A percentile compares a stretch with the other conserved stretches of the same genome.
Conservation (phyloP, 768 basidiomycete species). For the Paxillus rubicundulus region DNA sequence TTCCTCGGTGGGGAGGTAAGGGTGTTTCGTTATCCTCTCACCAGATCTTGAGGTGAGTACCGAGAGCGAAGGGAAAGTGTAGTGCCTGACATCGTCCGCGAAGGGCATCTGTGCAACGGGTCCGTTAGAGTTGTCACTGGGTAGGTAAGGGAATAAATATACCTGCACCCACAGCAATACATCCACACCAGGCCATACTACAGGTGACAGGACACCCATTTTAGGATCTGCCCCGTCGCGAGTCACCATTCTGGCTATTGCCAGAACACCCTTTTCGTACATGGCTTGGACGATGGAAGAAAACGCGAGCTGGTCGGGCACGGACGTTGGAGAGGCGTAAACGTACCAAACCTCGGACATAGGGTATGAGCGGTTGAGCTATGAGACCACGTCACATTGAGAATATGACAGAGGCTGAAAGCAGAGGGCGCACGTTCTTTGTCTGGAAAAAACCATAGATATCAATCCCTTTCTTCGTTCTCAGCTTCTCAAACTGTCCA, state of each 20-base stretch:
- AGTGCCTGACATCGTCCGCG: conserved; percentile 88
- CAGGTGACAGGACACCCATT: conserved; percentile 76
- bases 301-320: conserved; percentile 77
- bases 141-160: conserved; percentile 11
- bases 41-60: conserved; percentile 74
- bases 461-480: conserved; percentile 83
- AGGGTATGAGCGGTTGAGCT: conserved; percentile 81
- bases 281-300: conserved; percentile 88
- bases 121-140: neutral
- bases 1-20: conserved; percentile 75
- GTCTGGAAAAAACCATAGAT: conserved; percentile 78
- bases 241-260: conserved; percentile 81
- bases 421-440: conserved; percentile 50
- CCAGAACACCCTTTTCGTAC: conserved; percentile 58
- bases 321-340: conserved; percentile 67
- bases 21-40: conserved; percentile 68
- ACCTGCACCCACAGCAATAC: conserved; percentile 85
- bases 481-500: conserved; percentile 72
- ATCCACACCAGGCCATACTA: conserved; percentile 64
- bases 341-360: conserved; percentile 88
- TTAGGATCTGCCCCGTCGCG: conserved; percentile 75
- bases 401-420: neutral
- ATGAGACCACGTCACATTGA: conserved; percentile 1
- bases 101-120: conserved; percentile 78
- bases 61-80: conserved; percentile 80